Percentiles rank a stretch among this genome's conserved stretches.
Evolutionary conservation across 305 asterid genomes (phyloP).

Genomic region (Fraxinus xanthoxyloides): DNA sequence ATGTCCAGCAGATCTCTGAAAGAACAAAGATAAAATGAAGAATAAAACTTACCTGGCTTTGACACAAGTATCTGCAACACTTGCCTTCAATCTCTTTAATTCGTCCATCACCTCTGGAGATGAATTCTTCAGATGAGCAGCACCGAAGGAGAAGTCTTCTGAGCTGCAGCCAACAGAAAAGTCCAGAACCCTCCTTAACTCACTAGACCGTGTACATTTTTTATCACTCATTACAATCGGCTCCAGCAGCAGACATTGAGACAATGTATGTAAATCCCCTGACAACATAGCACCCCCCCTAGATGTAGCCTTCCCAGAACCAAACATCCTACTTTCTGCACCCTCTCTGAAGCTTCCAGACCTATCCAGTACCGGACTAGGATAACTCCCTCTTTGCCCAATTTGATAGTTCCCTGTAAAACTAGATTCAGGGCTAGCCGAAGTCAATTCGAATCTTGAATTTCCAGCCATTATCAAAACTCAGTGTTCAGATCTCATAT

Average conservation of each 20-base stretch:
- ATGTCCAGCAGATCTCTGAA: constrained; percentile 7
- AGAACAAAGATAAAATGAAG: constrained; percentile 1
- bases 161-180: constrained; percentile 54
- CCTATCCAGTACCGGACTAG: constrained; percentile 62
- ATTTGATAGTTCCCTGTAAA: constrained; percentile 64
- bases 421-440: constrained; percentile 71
- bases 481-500: constrained; percentile 37
- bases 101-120: constrained; percentile 68
- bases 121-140: constrained; percentile 61
- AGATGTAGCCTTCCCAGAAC: constrained; percentile 61
- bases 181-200: constrained; percentile 68
- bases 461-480: constrained; percentile 72
- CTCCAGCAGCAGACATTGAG: constrained; percentile 72
- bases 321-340: constrained; percentile 55
- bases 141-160: constrained; percentile 64
- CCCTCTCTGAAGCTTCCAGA: constrained; percentile 84
- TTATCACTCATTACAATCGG: constrained; percentile 62
- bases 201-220: constrained; percentile 50
- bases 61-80: constrained; percentile 55
- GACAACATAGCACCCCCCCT: constrained; percentile 48
- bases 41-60: constrained; percentile 67
- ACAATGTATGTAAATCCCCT: constrained; percentile 58
- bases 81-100: constrained; percentile 58
- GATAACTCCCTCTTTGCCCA: constrained; percentile 63
- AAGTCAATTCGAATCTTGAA: constrained; percentile 60